phyloP scores from a whole-genome alignment of 2,329 filamentous ascomycete genomes.

The Curvularia spicifera region DNA sequence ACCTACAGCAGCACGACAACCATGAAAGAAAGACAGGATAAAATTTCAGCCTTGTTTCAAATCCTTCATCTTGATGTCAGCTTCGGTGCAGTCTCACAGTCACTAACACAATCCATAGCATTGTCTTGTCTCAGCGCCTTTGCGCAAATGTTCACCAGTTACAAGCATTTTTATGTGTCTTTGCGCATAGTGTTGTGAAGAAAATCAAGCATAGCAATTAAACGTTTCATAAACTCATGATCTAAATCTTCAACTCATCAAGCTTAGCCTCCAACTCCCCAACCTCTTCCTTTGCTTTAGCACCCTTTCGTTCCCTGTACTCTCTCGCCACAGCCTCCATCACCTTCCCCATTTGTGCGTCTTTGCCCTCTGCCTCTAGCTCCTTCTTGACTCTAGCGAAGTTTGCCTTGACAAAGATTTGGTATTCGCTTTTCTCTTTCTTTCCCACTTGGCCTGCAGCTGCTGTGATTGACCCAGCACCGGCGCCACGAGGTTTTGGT shows the following conservation, averaged over 20 bases:
- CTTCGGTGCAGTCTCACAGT: neutral
- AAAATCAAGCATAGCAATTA: neutral
- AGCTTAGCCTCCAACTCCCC: conserved; percentile 28
- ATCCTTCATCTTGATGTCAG: no score
- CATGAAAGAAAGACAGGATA: neutral
- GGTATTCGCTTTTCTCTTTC: conserved; percentile 58
- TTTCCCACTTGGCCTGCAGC: conserved; percentile 21
- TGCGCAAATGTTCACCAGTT: no score
- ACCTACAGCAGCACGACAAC: neutral
- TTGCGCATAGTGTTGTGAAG: neutral
- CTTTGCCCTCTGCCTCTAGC: conserved; percentile 60
- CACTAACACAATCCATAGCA: neutral
- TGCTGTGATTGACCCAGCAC: conserved; percentile 4
- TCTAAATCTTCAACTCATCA: conserved; percentile 34
- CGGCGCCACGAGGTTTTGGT: conserved; percentile 68
- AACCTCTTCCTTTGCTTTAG: conserved; percentile 13
- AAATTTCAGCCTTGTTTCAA: neutral
- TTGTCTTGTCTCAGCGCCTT: no score
- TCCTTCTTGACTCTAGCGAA: conserved; percentile 59
- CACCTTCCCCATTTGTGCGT: conserved; percentile 62
- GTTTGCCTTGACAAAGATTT: conserved; percentile 69
- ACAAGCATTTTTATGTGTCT: neutral
- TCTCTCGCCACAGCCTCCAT: conserved; percentile 71
- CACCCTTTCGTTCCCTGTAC: conserved; percentile 61
- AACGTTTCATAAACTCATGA: neutral